Percentiles rank a stretch among this genome's conserved stretches.
Evolutionary conservation across 2,329 filamentous ascomycete species (phyloP).

Genomic region (Knoxdaviesia proteae): DNA sequence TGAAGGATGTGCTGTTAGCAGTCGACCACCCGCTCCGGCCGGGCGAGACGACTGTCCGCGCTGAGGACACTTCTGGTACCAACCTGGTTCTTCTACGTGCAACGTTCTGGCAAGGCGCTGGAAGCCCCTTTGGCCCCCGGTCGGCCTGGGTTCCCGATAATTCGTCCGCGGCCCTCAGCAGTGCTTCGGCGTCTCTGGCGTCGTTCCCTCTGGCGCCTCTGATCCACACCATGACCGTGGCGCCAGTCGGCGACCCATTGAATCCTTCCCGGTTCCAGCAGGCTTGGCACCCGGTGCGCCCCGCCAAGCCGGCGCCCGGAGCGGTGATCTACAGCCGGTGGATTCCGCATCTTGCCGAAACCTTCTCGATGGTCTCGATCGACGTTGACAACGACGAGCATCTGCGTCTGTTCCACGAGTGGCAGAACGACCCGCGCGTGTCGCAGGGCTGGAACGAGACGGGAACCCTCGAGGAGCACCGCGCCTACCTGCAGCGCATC

Average conservation of each 20-base stretch:
- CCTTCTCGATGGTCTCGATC: slow-evolving; percentile 57
- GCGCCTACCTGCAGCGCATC: slow-evolving; percentile 45
- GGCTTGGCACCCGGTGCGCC: slow-evolving; percentile 49
- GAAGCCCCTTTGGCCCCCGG: slow-evolving; percentile 43
- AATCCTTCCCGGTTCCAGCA: slow-evolving; percentile 23
- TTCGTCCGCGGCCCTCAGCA: slow-evolving; percentile 14
- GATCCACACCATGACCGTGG: slow-evolving; percentile 21
- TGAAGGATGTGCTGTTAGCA: slow-evolving; percentile 25
- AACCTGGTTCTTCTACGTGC: slow-evolving; percentile 24
- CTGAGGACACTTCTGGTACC: slow-evolving; percentile 8
- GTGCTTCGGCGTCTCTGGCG: slow-evolving; percentile 14
- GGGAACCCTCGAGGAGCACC: slow-evolving; percentile 54
- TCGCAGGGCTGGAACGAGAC: slow-evolving; percentile 65
- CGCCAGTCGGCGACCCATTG: slow-evolving; percentile 18
- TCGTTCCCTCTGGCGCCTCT: slow-evolving; percentile 28
- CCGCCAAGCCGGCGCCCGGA: slow-evolving; percentile 49
- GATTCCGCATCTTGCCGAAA: slow-evolving; percentile 55
- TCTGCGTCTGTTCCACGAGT: slow-evolving; percentile 50
- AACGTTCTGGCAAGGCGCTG: slow-evolving; percentile 52
- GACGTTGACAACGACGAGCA: slow-evolving; percentile 45
- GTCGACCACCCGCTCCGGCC: slow-evolving; percentile 23
- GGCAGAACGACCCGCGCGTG: slow-evolving; percentile 71
- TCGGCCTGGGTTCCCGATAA: slow-evolving; percentile 37
- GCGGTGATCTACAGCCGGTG: slow-evolving; percentile 58
- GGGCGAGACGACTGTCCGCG: slow-evolving; percentile 9